These are phyloP conservation scores for Nicotiana benthamiana DNA, from an alignment of 257 asterid genomes.

Conservation along the genomic window DNA sequence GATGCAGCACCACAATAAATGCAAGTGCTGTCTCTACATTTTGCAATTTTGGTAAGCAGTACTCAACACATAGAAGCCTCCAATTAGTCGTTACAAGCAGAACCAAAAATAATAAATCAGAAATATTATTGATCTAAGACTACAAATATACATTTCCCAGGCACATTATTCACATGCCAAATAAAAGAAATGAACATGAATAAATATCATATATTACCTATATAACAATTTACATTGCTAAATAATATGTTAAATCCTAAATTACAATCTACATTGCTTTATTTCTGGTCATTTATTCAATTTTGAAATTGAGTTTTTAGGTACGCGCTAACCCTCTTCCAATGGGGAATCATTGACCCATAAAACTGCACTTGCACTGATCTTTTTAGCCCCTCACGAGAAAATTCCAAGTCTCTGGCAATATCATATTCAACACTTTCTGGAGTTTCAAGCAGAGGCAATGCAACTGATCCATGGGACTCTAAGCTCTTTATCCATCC, in stretches of 20 bases:
- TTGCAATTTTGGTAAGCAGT: background rate
- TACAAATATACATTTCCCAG: background rate
- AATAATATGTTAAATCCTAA: background rate
- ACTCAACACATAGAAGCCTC: too few species aligned
- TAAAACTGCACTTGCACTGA: conserved; percentile 48
- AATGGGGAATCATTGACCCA: conserved; percentile 44
- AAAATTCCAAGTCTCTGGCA: conserved; percentile 41
- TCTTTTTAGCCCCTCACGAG: conserved; percentile 42
- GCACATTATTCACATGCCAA: background rate
- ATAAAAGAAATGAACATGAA: background rate
- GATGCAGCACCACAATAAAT: too few species aligned
- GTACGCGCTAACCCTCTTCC: conserved; percentile 51
- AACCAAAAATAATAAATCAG: background rate
- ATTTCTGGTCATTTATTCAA: background rate
- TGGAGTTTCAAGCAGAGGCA: conserved; percentile 51
- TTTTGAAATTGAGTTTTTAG: conserved; percentile 30
- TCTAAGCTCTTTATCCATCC: conserved; percentile 78
- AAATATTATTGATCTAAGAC: background rate
- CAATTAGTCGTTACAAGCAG: background rate
- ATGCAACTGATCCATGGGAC: conserved; percentile 42
- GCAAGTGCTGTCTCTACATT: background rate
- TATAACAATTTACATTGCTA: background rate
- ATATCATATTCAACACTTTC: conserved; percentile 25
- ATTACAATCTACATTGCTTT: background rate
- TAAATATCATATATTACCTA: background rate